Evolutionary conservation across 2,329 filamentous ascomycete genomes (phyloP).

Genomic region (Aureobasidium sp.): DNA sequence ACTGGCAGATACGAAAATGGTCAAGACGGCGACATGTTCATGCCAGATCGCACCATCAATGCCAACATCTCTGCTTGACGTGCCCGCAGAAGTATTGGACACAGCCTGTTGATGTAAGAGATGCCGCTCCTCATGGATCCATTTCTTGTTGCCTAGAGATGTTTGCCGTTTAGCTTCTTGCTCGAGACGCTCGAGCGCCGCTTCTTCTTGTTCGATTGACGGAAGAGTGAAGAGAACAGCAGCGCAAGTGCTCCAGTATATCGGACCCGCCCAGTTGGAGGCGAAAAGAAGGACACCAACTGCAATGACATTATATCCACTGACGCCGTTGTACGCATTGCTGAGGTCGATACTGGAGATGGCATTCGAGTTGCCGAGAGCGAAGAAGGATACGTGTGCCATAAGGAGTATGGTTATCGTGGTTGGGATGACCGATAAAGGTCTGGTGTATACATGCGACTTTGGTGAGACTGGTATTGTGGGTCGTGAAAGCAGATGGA

Average conservation of each 20-base stretch:
- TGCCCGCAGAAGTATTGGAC: neutral
- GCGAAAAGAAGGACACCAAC: conserved; percentile 81
- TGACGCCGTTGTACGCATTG: conserved; percentile 88
- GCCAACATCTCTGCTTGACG: neutral
- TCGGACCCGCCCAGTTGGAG: conserved; percentile 83
- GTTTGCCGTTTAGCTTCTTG: neutral
- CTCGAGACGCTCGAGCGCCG: neutral
- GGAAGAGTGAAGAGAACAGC: conserved; percentile 43
- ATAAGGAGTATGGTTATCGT: conserved; percentile 68
- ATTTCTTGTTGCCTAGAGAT: conserved; percentile 15
- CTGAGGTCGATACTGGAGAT: conserved; percentile 94
- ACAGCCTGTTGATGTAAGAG: neutral
- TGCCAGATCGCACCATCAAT: conserved; percentile 4
- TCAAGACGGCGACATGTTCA: conserved; percentile 51
- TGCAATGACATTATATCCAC: conserved; percentile 67
- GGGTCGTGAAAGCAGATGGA: conserved; percentile 16
- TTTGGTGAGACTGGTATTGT: neutral
- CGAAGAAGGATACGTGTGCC: conserved; percentile 80
- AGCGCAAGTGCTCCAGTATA: conserved; percentile 74
- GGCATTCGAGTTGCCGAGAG: conserved; percentile 83
- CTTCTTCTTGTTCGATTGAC: conserved; percentile 7
- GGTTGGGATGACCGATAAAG: conserved; percentile 16
- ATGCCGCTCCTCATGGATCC: conserved; percentile 27
- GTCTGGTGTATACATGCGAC: neutral
- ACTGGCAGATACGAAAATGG: conserved; percentile 60